Base-by-base conservation (phyloP, 2,329 filamentous ascomycete species). In the Colletotrichum liaoningense region DNA sequence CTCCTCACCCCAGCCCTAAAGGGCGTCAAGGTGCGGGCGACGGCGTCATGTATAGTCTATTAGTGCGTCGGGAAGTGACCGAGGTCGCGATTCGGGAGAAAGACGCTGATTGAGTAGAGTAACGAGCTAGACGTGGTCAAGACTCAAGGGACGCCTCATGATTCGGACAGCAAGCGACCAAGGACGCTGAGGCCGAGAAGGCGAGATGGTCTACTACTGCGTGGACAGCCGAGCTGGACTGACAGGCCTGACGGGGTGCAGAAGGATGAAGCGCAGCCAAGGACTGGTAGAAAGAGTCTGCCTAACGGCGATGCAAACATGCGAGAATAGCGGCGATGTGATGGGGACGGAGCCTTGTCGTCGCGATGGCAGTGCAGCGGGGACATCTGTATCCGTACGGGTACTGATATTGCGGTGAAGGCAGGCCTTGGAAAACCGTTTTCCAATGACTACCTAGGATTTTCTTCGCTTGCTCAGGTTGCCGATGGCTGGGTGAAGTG, bases 261-360 rank as follows among this genome's bases (percentile, higher is more conserved):
- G 71, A 33, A 73, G 71, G 71, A 71, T 71, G 67, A 73, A 73
- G 71, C 71, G 71, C 71, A 56, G 30, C 46, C 55, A 60, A 42
- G 60, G 35, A 65, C 11, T 49, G 19, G 7, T 46, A 16, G 35
- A 54, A 42, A 62, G 22, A 57, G 22, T 62, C 56, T 71, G 67
- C 67, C 67, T 65, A 7, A 58, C 49, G 60, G 56, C 35, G 46
- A 64, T 22, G 59, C 28, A 7, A 46, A 57, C 24, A 52, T 46
- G 38, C 22, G 58, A 46, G 16, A 68, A 58, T 57, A 30, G n/a
- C 22, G 35, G 57, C 14, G 33, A 60, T 42, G 57, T 22, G 57
- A n/a, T 30, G 19, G 30, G 46, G 28, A 55, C 38, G 54, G 46
- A 14, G 35, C 35, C 57, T 33, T 42, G 58, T 54, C 42, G 42